Conservation (phyloP, 169 alveolate species). For the Plasmodium fragile region DNA sequence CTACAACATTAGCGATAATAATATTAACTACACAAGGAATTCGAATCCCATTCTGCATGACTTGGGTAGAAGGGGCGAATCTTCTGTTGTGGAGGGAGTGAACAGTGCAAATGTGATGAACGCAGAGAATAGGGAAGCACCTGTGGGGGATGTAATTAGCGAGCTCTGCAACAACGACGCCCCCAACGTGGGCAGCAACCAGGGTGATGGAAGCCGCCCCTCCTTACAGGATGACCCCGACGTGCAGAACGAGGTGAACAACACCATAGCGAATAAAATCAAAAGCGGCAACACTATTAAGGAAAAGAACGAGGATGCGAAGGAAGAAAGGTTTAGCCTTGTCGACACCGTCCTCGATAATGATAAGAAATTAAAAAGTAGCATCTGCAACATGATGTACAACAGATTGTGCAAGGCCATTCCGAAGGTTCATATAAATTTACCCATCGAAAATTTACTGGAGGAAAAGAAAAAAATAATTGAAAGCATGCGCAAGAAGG, state of each 20-base stretch:
- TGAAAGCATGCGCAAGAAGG: conserved; percentile 23
- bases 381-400: conserved; percentile 56
- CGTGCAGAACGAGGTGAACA: background rate
- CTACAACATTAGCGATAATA: conserved; percentile 56
- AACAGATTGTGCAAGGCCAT: conserved; percentile 57
- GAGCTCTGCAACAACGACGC: background rate
- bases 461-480: conserved; percentile 67
- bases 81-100: background rate
- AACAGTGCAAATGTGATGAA: background rate
- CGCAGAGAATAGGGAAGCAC: background rate
- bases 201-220: background rate
- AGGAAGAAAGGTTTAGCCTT: conserved; percentile 20
- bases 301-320: conserved; percentile 18
- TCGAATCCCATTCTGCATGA: background rate
- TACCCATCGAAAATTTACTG: conserved; percentile 58
- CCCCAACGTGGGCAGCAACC: background rate
- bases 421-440: conserved; percentile 68
- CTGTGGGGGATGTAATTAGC: background rate
- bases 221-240: background rate
- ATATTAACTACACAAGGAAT: conserved; percentile 1
- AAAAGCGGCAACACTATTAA: background rate
- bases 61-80: background rate
- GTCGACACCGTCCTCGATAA: conserved; percentile 60
- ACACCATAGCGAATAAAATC: background rate
- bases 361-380: conserved; percentile 53